phyloP scores from a whole-genome alignment of 2,329 filamentous ascomycete species.

The Xylariales sp. region DNA sequence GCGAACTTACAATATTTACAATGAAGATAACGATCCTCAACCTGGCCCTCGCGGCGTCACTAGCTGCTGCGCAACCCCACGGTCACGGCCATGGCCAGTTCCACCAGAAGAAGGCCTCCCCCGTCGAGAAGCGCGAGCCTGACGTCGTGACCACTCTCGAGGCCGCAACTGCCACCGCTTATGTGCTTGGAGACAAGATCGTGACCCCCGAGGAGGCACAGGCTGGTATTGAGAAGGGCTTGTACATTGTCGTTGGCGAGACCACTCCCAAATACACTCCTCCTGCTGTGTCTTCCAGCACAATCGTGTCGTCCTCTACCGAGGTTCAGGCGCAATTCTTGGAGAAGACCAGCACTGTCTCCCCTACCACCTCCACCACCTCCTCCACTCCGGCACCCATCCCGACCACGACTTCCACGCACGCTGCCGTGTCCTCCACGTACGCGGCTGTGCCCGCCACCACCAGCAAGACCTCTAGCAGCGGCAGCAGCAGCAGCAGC shows the following conservation, averaged over 20 bases:
- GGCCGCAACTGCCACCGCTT: conserved; percentile 62
- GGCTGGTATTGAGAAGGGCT: conserved; percentile 65
- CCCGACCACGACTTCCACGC: conserved; percentile 17
- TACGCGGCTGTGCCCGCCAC: conserved; percentile 24
- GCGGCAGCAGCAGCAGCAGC: conserved; percentile 16
- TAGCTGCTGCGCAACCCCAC: conserved; percentile 55
- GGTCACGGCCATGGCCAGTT: conserved; percentile 55
- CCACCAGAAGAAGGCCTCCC: conserved; percentile 51
- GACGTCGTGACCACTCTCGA: conserved; percentile 49
- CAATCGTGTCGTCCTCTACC: conserved; percentile 29
- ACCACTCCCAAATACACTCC: conserved; percentile 47
- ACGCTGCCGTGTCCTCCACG: conserved; percentile 15
- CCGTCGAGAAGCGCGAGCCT: conserved; percentile 44
- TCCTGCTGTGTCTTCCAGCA: too few species aligned
- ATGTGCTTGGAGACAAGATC: conserved; percentile 61
- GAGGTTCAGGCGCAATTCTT: conserved; percentile 27
- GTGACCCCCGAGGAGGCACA: conserved; percentile 63
- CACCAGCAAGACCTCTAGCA: conserved; percentile 19
- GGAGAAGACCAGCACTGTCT: conserved; percentile 17
- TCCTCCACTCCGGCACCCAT: conserved; percentile 22
- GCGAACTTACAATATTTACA: too few species aligned
- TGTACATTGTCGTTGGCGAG: conserved; percentile 62
- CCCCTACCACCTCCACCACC: conserved; percentile 26
- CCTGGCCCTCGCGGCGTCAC: conserved; percentile 47
- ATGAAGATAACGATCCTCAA: conserved; percentile 47